phyloP scores from a whole-genome alignment of 1,139 yeast genomes.

The Saccharomyces hybrid region DNA sequence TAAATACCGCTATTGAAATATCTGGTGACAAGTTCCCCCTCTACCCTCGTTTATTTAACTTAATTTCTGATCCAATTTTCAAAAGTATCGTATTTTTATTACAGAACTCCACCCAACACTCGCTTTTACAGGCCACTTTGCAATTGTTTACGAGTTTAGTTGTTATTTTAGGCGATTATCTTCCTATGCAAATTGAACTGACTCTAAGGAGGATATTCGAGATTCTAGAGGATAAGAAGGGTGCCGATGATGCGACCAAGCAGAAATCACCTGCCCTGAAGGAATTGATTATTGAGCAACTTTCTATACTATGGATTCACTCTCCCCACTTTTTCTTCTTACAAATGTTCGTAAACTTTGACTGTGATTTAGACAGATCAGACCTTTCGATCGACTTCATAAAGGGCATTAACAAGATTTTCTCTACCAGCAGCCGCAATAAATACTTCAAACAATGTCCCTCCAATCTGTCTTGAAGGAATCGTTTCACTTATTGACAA shows the following conservation, averaged over 20 bases:
- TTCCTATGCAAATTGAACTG: conserved; percentile 63
- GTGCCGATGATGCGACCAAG: not conserved
- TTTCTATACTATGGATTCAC: conserved; percentile 75
- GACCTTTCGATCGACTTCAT: conserved; percentile 64
- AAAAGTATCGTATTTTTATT: conserved; percentile 74
- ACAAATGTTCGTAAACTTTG: conserved; percentile 68
- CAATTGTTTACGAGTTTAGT: conserved; percentile 64
- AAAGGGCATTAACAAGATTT: conserved; percentile 59
- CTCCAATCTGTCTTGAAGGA: conserved; percentile 89
- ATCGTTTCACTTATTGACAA: conserved; percentile 61
- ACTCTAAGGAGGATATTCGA: conserved; percentile 52
- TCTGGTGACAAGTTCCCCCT: conserved; percentile 59
- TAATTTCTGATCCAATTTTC: conserved; percentile 70
- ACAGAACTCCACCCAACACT: conserved; percentile 56
- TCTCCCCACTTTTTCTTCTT: conserved; percentile 75
- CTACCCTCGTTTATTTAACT: conserved; percentile 57
- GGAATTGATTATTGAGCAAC: conserved; percentile 73
- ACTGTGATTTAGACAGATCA: conserved; percentile 80
- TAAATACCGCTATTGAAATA: conserved; percentile 74
- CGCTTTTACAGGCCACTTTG: conserved; percentile 64
- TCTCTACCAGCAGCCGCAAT: conserved; percentile 72
- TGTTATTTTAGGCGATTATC: conserved; percentile 46
- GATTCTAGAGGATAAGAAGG: conserved; percentile 40
- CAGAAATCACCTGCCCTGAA: conserved; percentile 41
- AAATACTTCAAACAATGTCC: conserved; percentile 73